A percentile compares a stretch with the other conserved stretches of the same genome.
phyloP scores from a whole-genome alignment of 768 basidiomycete genomes.

The Pisolithus orientalis region DNA sequence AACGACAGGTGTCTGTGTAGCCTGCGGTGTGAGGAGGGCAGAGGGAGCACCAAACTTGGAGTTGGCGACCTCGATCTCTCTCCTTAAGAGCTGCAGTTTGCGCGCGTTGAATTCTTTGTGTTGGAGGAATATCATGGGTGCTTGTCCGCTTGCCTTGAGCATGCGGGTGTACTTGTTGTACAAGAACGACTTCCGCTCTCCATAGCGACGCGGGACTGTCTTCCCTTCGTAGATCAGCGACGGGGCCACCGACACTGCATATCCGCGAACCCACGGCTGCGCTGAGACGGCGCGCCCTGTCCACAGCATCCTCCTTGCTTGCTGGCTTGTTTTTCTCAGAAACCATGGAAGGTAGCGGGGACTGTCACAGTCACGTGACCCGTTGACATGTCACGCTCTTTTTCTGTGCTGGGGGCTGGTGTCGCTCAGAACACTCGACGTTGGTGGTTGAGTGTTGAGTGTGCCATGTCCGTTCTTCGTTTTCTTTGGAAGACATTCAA shows the following conservation, averaged over 20 bases:
- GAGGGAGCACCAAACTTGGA: conserved; percentile 28
- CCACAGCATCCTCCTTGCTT: conserved; percentile 4
- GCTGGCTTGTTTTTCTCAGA: too few species aligned
- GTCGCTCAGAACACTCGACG: conserved; percentile 12
- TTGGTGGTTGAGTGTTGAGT: conserved; percentile 11
- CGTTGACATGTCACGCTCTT: conserved; percentile 16
- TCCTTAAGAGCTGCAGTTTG: conserved; percentile 60
- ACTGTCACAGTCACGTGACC: conserved; percentile 12
- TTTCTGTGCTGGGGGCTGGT: conserved; percentile 10
- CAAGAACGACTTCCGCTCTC: conserved; percentile 73
- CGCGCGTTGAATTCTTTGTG: conserved; percentile 71
- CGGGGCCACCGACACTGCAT: conserved; percentile 53
- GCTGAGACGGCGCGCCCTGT: conserved; percentile 7
- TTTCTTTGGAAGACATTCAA: conserved; percentile 3
- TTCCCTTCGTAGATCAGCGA: conserved; percentile 49
- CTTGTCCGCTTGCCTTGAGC: conserved; percentile 46
- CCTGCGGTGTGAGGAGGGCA: conserved; percentile 17
- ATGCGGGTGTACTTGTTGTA: conserved; percentile 76
- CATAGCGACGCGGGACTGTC: conserved; percentile 59
- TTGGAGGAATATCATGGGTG: conserved; percentile 72
- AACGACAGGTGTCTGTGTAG: conserved; percentile 28
- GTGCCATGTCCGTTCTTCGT: conserved; percentile 25
- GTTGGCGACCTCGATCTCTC: conserved; percentile 56
- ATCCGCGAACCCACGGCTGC: conserved; percentile 31
- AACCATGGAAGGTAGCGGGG: too few species aligned